Evolutionary conservation across 2,329 filamentous ascomycete genomes (phyloP).

Genomic region (Ramularia endophylla): DNA sequence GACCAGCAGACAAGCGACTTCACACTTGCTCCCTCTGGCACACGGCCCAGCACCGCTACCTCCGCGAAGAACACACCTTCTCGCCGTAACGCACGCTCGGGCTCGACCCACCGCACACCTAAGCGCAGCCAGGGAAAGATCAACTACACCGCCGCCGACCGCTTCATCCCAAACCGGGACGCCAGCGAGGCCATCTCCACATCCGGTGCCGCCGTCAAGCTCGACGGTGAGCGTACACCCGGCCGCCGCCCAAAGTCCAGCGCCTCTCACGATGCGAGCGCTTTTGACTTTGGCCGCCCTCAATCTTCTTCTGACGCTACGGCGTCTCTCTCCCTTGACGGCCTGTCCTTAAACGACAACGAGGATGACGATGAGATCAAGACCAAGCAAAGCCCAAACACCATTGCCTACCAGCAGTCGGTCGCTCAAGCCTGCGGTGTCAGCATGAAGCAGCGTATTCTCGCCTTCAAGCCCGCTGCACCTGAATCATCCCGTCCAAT

Average conservation of each 20-base stretch:
- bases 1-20: conserved; percentile 93
- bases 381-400: conserved; percentile 75
- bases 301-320: conserved; percentile 51
- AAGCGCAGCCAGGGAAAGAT: conserved; percentile 62
- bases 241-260: conserved; percentile 61
- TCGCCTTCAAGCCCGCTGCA: conserved; percentile 97
- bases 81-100: conserved; percentile 38
- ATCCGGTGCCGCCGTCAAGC: conserved; percentile 71
- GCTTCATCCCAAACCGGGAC: conserved; percentile 91
- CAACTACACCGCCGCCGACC: conserved; percentile 57
- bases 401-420: conserved; percentile 85
- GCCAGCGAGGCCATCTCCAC: conserved; percentile 78
- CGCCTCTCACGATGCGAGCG: conserved; percentile 61
- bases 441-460: conserved; percentile 86
- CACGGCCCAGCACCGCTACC: conserved; percentile 32
- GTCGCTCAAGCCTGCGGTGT: conserved; percentile 88
- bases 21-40: conserved; percentile 77
- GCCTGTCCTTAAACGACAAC: conserved; percentile 69
- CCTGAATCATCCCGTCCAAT: conserved; percentile 98
- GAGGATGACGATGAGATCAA: conserved; percentile 55
- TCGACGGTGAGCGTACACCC: conserved; percentile 65
- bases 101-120: conserved; percentile 29
- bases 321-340: conserved; percentile 67
- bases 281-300: conserved; percentile 57
- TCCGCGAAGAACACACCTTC: conserved; percentile 41